phyloP scores from a whole-genome alignment of 768 basidiomycete species.

The Mycena epipterygia region DNA sequence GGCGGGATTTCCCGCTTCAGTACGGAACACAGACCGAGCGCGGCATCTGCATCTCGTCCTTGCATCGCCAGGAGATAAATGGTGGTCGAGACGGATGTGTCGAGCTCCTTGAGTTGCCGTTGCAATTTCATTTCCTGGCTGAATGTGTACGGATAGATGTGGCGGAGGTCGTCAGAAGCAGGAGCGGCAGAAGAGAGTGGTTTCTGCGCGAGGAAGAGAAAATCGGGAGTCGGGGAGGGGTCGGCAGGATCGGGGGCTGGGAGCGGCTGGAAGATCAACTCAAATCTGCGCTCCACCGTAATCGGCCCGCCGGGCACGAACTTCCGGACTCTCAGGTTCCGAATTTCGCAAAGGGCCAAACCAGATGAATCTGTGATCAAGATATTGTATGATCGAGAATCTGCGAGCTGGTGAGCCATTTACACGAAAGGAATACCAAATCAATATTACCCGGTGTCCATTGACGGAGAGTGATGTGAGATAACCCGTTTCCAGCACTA shows the following conservation, averaged over 20 bases:
- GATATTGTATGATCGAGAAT: conserved; percentile 21
- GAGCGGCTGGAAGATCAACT: conserved; percentile 13
- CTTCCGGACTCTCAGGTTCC: background rate
- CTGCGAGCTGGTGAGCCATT: conserved; percentile 8
- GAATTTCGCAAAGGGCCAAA: background rate
- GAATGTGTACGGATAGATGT: background rate
- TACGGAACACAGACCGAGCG: background rate
- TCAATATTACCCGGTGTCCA: conserved; percentile 27
- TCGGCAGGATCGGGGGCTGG: background rate
- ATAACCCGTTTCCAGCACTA: conserved; percentile 13
- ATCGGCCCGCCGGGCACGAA: background rate
- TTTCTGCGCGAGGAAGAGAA: conserved; percentile 17
- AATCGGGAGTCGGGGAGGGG: background rate
- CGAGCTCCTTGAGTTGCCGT: background rate
- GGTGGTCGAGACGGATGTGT: background rate
- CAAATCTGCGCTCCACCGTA: background rate
- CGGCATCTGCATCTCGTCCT: conserved; percentile 16
- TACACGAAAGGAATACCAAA: background rate
- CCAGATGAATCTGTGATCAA: conserved; percentile 19
- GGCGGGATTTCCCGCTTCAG: background rate
- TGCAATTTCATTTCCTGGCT: conserved; percentile 5
- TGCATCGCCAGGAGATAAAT: background rate
- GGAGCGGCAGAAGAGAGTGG: background rate
- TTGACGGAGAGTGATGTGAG: conserved; percentile 15
- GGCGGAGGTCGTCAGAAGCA: background rate